Evolutionary conservation across 1,284 basidiomycete genomes (phyloP).

Genomic region (Tetrapyrgos nigripes): DNA sequence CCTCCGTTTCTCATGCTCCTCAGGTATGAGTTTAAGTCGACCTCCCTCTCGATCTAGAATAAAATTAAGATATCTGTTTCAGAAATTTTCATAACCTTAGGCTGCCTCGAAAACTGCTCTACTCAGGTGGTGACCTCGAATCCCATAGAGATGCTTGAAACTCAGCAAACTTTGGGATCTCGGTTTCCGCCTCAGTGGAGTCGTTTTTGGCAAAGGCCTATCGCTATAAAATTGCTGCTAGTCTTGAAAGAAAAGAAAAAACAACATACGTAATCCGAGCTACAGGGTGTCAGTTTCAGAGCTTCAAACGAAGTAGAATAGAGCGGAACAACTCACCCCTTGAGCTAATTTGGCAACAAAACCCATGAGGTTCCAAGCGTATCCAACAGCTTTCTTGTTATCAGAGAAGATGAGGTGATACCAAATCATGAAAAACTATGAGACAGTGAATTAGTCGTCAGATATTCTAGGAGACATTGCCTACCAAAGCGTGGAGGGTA

Average conservation of each 20-base stretch:
- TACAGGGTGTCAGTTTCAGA: slow-evolving; percentile 24
- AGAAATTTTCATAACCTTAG: no score
- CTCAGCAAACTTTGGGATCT: no score
- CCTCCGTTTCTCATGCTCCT: slow-evolving; percentile 73
- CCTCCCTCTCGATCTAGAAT: slow-evolving; percentile 71
- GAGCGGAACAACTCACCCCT: slow-evolving; percentile 47
- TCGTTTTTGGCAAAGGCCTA: no score
- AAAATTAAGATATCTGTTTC: slow-evolving; percentile 12
- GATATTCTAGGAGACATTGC: slow-evolving; percentile 25
- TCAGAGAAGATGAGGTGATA: slow-evolving; percentile 74
- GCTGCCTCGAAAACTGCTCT: no score
- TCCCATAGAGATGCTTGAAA: no score
- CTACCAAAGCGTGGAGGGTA: slow-evolving; percentile 66
- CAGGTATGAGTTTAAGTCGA: slow-evolving; percentile 67
- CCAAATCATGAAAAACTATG: slow-evolving; percentile 75
- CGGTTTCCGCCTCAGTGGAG: no score
- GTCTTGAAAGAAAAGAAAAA: no score
- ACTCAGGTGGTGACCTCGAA: no score
- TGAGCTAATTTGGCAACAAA: slow-evolving; percentile 65
- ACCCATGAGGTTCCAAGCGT: slow-evolving; percentile 74
- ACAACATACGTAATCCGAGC: slow-evolving; percentile 62
- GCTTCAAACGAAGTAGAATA: background rate
- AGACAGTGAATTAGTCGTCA: slow-evolving; percentile 22
- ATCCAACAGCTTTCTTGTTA: slow-evolving; percentile 68
- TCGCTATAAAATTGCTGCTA: no score